Conservation (phyloP, 208 protist genomes). For the Balamuthia mandrillaris region DNA sequence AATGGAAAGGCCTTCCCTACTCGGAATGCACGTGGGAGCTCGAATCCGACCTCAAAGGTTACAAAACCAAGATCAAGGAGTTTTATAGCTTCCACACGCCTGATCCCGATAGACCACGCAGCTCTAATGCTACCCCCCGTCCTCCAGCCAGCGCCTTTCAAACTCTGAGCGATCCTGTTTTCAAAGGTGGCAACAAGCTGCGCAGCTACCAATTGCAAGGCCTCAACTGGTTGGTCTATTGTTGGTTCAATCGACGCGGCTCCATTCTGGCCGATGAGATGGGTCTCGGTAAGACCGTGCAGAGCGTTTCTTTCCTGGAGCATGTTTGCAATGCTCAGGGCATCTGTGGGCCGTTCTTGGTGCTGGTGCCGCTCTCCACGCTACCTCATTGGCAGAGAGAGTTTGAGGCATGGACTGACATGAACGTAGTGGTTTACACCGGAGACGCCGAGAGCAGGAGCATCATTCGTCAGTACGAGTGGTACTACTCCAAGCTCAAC, state of each 20-base stretch:
- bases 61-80: not conserved
- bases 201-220: slow-evolving; percentile 88
- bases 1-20: slow-evolving; percentile 67
- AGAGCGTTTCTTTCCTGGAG: slow-evolving; percentile 64
- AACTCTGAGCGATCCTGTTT: not conserved
- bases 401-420: slow-evolving; percentile 73
- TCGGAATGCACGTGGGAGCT: slow-evolving; percentile 66
- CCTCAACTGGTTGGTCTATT: slow-evolving; percentile 87
- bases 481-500: slow-evolving; percentile 42
- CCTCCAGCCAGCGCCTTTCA: not conserved
- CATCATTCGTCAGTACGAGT: slow-evolving; percentile 69
- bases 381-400: slow-evolving; percentile 87
- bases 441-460: slow-evolving; percentile 70
- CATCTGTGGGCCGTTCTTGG: slow-evolving; percentile 86
- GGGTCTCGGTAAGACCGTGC: slow-evolving; percentile 97
- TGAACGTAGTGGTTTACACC: slow-evolving; percentile 87
- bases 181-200: slow-evolving; percentile 16
- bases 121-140: not conserved
- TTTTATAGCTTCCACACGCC: slow-evolving; percentile 15
- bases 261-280: slow-evolving; percentile 93
- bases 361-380: slow-evolving; percentile 89
- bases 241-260: slow-evolving; percentile 72
- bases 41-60: not conserved
- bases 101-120: too few species aligned
- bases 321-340: slow-evolving; percentile 48